Conservation (phyloP, 2,329 filamentous ascomycete genomes). For the Penicillium sp. region DNA sequence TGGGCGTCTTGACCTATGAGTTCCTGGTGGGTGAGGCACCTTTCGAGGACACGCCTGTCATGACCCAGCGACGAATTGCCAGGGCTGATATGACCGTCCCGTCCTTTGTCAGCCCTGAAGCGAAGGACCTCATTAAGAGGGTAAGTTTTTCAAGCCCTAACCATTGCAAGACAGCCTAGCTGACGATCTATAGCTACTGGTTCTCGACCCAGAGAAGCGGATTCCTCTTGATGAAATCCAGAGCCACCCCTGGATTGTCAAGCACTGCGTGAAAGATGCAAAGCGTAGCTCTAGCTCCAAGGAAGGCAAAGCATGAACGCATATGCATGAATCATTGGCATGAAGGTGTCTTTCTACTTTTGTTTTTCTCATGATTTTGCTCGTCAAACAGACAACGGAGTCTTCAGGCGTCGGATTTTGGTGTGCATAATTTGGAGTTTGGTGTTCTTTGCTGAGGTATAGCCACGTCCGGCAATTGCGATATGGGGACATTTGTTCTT, state of each 20-base stretch:
- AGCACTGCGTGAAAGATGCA: conserved; percentile 72
- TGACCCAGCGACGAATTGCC: conserved; percentile 89
- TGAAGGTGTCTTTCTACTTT: conserved; percentile 15
- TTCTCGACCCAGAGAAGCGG: conserved; percentile 90
- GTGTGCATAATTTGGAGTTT: conserved; percentile 19
- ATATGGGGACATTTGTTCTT: conserved; percentile 18
- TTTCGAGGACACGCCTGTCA: conserved; percentile 91
- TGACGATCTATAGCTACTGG: conserved; percentile 64
- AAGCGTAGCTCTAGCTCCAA: conserved; percentile 45
- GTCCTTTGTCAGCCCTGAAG: conserved; percentile 85
- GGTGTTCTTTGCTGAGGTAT: conserved; percentile 9
- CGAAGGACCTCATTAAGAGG: conserved; percentile 86
- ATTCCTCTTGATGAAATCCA: conserved; percentile 87
- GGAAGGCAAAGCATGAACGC: conserved; percentile 31
- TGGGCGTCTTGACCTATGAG: conserved; percentile 94
- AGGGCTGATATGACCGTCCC: conserved; percentile 91
- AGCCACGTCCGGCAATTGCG: conserved; percentile 10
- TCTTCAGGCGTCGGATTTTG: conserved; percentile 9
- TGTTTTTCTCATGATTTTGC: conserved; percentile 3
- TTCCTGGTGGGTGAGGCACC: conserved; percentile 95
- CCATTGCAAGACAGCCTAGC: background rate
- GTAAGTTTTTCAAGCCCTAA: conserved; percentile 45
- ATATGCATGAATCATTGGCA: conserved; percentile 15
- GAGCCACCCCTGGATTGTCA: conserved; percentile 92
- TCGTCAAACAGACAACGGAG: conserved; percentile 8